Evolutionary conservation across 495 filamentous ascomycete genomes (phyloP).

Genomic region (Xylaria telfairii): DNA sequence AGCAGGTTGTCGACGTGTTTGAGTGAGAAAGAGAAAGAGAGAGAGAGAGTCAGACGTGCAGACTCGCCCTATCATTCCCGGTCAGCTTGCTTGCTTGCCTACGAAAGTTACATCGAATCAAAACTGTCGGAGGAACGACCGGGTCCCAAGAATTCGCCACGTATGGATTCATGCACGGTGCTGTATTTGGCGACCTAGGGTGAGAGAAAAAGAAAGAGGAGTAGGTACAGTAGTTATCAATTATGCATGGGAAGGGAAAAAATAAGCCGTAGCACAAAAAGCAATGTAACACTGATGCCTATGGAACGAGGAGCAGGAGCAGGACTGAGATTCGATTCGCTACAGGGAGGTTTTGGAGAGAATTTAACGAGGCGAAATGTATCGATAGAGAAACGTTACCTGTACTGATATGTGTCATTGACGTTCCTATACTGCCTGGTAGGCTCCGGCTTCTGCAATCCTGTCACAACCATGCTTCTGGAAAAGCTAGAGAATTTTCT

Average conservation of each 20-base stretch:
- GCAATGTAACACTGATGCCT: constrained; percentile 17
- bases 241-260: not conserved
- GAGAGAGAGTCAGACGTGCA: constrained; percentile 1
- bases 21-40: too few relatives aligned
- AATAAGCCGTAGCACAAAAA: constrained; percentile 1
- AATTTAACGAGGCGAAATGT: not conserved
- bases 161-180: constrained; percentile 18
- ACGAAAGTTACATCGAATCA: constrained; percentile 14
- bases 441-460: not conserved
- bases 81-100: not conserved
- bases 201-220: constrained; percentile 8
- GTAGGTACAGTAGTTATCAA: not conserved
- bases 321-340: constrained; percentile 13
- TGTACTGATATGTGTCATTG: not conserved
- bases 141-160: constrained; percentile 17
- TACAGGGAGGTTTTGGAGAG: not conserved
- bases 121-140: not conserved
- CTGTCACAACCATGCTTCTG: not conserved
- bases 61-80: not conserved
- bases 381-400: not conserved
- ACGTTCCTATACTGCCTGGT: not conserved
- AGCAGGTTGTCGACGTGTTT: not conserved
- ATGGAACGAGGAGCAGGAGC: not conserved
- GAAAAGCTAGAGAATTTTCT: not conserved
- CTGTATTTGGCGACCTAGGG: constrained; percentile 20